Evolutionary conservation across 306 rosid genomes (phyloP), one percentile per base, ranked within the genome.

Genomic region (Gastrolobium villosum): DNA sequence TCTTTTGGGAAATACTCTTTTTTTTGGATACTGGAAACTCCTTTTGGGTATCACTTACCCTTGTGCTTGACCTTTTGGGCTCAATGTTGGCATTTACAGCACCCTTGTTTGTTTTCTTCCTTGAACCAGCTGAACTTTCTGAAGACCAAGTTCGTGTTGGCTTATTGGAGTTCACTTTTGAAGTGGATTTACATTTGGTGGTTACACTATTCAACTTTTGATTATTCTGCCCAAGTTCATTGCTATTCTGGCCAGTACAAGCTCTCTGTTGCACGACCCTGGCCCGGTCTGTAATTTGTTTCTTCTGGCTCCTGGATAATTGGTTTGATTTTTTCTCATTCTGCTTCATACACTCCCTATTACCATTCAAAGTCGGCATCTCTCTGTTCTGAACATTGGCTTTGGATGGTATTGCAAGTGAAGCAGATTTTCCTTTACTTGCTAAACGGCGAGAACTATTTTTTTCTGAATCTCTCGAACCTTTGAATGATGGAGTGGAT

Each of bases 141-240:
- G 63, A 65, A 72, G 90, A 81, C 77, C 41, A 66, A 54, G 64
- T 75, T 84, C 75, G 76, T 60, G 87, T 65, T 56, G 80, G 82
- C 65, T 84, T 87, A 70, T 57, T 81, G 41, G 89, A 72, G 30
- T 77, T 63, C 56, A 35, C 20, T 72, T 89, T 88, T 74, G 82
- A 80, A 82, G 74, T 68, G 57, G 69, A 69, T 63, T 72, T 85
- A 26, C 83, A 88, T 81, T 71, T 89, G 52, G n/a, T 77, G 56
- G 84, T 53, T 28, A 70, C 40, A 63, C 76, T 54, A 82, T 88
- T 89, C 88, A 86, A 91, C 84, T 90, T 92, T 79, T 82, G 93
- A 69, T 87, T 90, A 76, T 90, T 90, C 80, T 81, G 90, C 78
- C 83, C 82, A 56, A 91, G 90, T 40, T 83, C 84, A 63, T 76